These are phyloP conservation scores for Tricholoma sp. DNA, from an alignment of 768 basidiomycete species.

Conservation along the genomic window DNA sequence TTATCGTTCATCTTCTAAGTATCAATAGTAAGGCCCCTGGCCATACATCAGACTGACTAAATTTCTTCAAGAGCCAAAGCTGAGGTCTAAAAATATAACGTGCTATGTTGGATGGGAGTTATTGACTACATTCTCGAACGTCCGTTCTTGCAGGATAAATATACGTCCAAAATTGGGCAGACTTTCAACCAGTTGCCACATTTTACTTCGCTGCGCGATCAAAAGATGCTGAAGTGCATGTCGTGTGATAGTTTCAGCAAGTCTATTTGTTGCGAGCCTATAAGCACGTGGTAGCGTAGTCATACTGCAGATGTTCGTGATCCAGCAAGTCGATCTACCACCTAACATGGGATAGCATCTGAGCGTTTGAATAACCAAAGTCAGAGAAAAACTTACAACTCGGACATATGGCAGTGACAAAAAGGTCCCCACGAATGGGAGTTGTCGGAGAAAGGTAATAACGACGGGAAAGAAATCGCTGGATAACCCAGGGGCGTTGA, in stretches of 20 bases:
- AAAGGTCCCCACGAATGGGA: slow-evolving; percentile 86
- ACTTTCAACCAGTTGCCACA: neutral
- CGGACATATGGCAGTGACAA: slow-evolving; percentile 86
- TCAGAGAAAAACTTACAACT: slow-evolving; percentile 47
- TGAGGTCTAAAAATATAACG: too few relatives aligned
- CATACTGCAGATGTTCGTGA: slow-evolving; percentile 72
- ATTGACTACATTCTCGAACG: too few relatives aligned
- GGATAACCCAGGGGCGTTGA: slow-evolving; percentile 7
- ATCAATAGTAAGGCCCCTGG: too few relatives aligned
- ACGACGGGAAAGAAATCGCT: slow-evolving; percentile 99
- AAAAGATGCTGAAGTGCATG: neutral
- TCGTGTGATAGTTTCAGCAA: neutral
- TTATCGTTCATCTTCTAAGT: neutral
- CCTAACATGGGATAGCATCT: slow-evolving; percentile 31
- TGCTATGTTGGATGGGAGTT: too few relatives aligned
- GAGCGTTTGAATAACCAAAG: neutral
- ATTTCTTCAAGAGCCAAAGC: too few relatives aligned
- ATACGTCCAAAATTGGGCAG: neutral
- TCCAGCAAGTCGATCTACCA: slow-evolving; percentile 75
- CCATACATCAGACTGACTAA: too few relatives aligned
- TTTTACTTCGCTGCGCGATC: neutral
- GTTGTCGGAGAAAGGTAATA: slow-evolving; percentile 90
- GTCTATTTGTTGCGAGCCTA: slow-evolving; percentile 9
- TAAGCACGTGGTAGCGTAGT: slow-evolving; percentile 15
- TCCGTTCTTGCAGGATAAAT: neutral